phyloP scores from a whole-genome alignment of 768 basidiomycete species.

The Fomitopsis serialis region DNA sequence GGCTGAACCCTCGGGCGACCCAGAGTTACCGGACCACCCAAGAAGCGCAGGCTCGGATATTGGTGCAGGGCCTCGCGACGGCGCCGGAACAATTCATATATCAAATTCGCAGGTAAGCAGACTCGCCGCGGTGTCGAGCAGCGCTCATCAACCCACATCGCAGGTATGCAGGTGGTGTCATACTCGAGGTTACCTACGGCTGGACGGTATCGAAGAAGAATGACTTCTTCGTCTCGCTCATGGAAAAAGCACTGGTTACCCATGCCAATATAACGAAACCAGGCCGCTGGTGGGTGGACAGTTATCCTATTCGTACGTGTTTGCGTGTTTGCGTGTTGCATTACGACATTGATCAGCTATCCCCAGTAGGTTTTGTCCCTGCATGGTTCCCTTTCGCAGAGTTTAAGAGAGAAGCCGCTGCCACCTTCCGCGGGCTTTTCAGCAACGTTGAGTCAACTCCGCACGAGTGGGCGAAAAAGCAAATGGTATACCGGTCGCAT shows the following conservation, averaged over 20 bases:
- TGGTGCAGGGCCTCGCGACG: constrained; percentile 3
- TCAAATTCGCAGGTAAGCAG: constrained; percentile 4
- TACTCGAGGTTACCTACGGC: constrained; percentile 7
- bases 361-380: constrained; percentile 29
- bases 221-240: not conserved
- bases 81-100: constrained; percentile 1
- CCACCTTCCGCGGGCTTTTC: too few relatives aligned
- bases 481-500: constrained; percentile 19
- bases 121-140: too few relatives aligned
- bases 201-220: not conserved
- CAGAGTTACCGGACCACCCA: constrained; percentile 26
- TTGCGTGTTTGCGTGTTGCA: too few relatives aligned
- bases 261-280: constrained; percentile 15
- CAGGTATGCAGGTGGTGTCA: constrained; percentile 1
- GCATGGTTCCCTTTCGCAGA: constrained; percentile 35
- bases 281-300: constrained; percentile 30
- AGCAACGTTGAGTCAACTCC: constrained; percentile 23
- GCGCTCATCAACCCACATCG: too few relatives aligned
- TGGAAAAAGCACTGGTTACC: not conserved
- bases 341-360: not conserved
- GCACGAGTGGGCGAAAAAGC: constrained; percentile 25
- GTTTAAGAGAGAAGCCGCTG: constrained; percentile 27
- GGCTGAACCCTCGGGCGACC: constrained; percentile 24
- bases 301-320: constrained; percentile 23
- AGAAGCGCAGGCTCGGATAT: constrained; percentile 18